Percentiles rank a stretch among this genome's conserved stretches.
Conservation (phyloP, 306 rosid species). For the Myrica gale region DNA sequence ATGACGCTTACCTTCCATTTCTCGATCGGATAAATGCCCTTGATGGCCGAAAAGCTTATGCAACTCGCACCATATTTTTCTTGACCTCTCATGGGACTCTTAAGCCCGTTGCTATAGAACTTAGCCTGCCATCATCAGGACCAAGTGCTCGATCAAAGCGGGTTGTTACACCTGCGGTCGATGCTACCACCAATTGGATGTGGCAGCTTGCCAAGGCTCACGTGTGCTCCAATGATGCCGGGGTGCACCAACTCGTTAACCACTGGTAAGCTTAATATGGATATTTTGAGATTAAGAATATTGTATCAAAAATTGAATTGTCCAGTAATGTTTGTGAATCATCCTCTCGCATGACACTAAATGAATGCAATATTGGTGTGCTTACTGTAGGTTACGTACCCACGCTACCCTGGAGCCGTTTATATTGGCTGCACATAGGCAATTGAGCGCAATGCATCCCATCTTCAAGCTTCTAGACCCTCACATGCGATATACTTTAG, state of each 20-base stretch:
- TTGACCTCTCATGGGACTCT: constrained; percentile 66
- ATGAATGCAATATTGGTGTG: neutral
- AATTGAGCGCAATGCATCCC: constrained; percentile 90
- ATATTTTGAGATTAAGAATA: neutral
- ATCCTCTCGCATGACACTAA: neutral
- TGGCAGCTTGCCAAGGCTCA: constrained; percentile 98
- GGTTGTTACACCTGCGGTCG: constrained; percentile 62
- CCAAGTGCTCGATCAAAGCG: constrained; percentile 60
- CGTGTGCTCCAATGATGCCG: constrained; percentile 83
- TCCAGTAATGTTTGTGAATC: neutral
- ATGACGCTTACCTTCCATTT: constrained; percentile 84
- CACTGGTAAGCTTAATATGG: constrained; percentile 65
- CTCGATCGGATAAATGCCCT: constrained; percentile 72
- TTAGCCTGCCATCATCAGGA: constrained; percentile 65
- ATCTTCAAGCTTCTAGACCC: constrained; percentile 85
- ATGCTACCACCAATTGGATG: constrained; percentile 77
- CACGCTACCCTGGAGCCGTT: constrained; percentile 82
- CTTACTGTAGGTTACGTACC: constrained; percentile 64
- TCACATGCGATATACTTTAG: constrained; percentile 91
- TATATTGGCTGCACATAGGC: constrained; percentile 83
- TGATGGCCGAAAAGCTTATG: constrained; percentile 89
- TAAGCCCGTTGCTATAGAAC: constrained; percentile 89
- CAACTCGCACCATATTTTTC: constrained; percentile 74
- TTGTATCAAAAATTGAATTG: neutral
- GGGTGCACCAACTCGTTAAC: constrained; percentile 90